Base-by-base conservation (phyloP, 768 basidiomycete species). In the Astraeus odoratus region DNA sequence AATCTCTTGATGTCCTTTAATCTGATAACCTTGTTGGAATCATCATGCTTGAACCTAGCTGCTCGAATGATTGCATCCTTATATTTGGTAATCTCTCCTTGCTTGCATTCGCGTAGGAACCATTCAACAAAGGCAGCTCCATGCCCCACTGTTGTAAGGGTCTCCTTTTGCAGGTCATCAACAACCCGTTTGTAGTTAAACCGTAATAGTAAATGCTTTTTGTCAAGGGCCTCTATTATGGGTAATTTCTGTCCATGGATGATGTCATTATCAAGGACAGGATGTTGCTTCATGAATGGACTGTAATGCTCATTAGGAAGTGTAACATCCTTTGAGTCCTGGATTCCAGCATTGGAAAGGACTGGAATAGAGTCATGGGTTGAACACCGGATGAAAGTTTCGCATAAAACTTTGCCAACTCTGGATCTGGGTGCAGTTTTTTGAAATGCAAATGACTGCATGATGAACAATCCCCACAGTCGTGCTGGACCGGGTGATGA, bases 401-500 rank as follows among this genome's bases (percentile, higher is more conserved):
- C 66, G 57, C 88, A 81, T 48, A 92, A 73, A n/a, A 77, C 61
- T 9, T 64, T 64, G 0, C 86, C 81, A 18, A 95, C 85, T 31
- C 85, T 76, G 4, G 77, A 57, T 0, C 84, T 87, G 1, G 94
- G 92, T 0, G 30, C n/a, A 31, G 93, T 93, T 2, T 75, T 67
- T 48, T 80, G 76, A 65, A 88, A 96, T 1, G 87, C 83, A 69
- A 96, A 97, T 67, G 93, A 95, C 43, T 76, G 76, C 46, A 95
- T 71, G 4, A 83, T 76, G 54, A 90, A 89, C n/a, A 89, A 62
- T 8, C 79, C 81, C 38, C 45, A 44, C 33, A 19, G 37, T 33
- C 35, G 51, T 12, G 23, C 29, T 6, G 36, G 27, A 4, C 19
- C 37, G 16, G 27, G 33, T 63, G 67, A 69, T n/a, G n/a, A n/a